Conservation (phyloP, 2,329 filamentous ascomycete species). For the Bertia moriformis region DNA sequence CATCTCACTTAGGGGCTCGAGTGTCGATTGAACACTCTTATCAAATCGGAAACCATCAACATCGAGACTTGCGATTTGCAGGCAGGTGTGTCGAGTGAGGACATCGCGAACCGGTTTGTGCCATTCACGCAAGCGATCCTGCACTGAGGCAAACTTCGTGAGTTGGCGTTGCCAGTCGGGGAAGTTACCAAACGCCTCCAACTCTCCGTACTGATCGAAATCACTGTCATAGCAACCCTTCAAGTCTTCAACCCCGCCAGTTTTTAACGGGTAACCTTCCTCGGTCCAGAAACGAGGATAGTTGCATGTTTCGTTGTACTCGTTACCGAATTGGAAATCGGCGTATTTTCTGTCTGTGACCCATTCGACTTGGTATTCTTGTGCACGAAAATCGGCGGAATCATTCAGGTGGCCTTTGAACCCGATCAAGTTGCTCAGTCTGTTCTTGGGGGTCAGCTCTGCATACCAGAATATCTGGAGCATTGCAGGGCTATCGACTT, state of each 20-base stretch:
- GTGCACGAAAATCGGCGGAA: conserved; percentile 35
- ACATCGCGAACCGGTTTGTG: conserved; percentile 37
- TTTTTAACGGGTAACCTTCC: conserved; percentile 31
- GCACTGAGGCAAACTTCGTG: conserved; percentile 51
- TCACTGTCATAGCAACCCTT: conserved; percentile 46
- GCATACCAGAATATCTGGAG: background rate
- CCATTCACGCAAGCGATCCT: conserved; percentile 55
- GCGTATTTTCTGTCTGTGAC: conserved; percentile 37
- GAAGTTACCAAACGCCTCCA: conserved; percentile 46
- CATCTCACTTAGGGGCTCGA: conserved; percentile 44
- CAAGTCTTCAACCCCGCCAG: conserved; percentile 27
- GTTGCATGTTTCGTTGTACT: conserved; percentile 33
- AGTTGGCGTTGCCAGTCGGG: conserved; percentile 50
- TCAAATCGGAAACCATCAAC: conserved; percentile 55
- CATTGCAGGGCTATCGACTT: conserved; percentile 10
- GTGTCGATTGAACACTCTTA: conserved; percentile 49
- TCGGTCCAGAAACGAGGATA: conserved; percentile 51
- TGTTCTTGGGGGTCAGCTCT: conserved; percentile 7
- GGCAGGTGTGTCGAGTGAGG: conserved; percentile 46
- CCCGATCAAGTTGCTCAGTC: conserved; percentile 45
- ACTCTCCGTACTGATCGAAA: conserved; percentile 49
- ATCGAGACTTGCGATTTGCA: conserved; percentile 46
- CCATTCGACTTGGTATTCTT: conserved; percentile 44
- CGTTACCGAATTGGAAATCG: conserved; percentile 40
- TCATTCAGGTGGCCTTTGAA: conserved; percentile 45